These are phyloP conservation scores for Scedosporium apiospermum DNA, from an alignment of 2,329 filamentous ascomycete species.

Conservation along the genomic window DNA sequence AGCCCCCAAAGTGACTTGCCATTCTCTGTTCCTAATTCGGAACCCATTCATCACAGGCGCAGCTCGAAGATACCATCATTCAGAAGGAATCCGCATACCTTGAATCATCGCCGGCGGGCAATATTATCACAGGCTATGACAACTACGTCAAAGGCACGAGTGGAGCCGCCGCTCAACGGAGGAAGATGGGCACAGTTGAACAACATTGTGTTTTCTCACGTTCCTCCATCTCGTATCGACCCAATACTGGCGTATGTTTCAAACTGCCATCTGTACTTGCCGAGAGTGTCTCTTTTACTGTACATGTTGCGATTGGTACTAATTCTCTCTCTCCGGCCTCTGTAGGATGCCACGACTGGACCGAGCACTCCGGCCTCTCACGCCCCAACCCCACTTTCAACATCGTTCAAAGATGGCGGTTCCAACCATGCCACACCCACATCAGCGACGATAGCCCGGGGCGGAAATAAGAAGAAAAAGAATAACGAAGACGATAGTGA, in stretches of 20 bases:
- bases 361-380: constrained; percentile 37
- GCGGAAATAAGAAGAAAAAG: constrained; percentile 40
- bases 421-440: constrained; percentile 48
- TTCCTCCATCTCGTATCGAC: constrained; percentile 53
- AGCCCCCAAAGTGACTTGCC: constrained; percentile 22
- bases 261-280: background rate
- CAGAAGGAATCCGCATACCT: constrained; percentile 81
- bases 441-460: constrained; percentile 36
- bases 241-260: constrained; percentile 25
- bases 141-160: constrained; percentile 89
- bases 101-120: constrained; percentile 79
- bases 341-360: constrained; percentile 17
- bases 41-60: constrained; percentile 16
- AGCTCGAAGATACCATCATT: constrained; percentile 69
- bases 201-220: constrained; percentile 65
- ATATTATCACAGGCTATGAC: constrained; percentile 96
- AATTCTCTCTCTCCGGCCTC: background rate
- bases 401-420: constrained; percentile 38
- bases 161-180: constrained; percentile 52
- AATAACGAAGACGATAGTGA: constrained; percentile 46
- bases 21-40: constrained; percentile 10
- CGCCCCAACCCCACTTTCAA: constrained; percentile 46
- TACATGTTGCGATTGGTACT: background rate
- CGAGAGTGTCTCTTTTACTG: background rate
- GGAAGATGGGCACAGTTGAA: constrained; percentile 56